Conservation (phyloP, 2,329 filamentous ascomycete species). For the Lecanicillium sp. region DNA sequence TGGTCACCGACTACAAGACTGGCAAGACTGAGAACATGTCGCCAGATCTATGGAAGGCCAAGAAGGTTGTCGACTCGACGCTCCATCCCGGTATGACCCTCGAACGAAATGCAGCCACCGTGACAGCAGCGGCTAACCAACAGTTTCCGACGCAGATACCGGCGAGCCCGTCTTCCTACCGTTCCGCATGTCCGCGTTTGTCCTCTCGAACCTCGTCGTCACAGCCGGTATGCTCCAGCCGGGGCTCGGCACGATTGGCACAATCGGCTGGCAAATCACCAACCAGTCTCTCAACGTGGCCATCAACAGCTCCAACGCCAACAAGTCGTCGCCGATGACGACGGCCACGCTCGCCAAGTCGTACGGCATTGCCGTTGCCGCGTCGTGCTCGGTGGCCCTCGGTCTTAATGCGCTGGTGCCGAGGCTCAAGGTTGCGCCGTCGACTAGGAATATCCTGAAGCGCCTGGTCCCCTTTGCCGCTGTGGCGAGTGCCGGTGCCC, state of each 20-base stretch:
- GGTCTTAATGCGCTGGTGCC: constrained; percentile 88
- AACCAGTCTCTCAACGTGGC: constrained; percentile 98
- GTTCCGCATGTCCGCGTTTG: constrained; percentile 96
- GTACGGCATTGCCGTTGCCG: constrained; percentile 84
- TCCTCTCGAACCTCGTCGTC: constrained; percentile 86
- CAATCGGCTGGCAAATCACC: constrained; percentile 85
- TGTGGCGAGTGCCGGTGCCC: constrained; percentile 79
- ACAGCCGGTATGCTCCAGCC: constrained; percentile 97
- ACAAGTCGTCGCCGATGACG: constrained; percentile 89
- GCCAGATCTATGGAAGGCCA: constrained; percentile 85
- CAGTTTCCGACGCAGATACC: constrained; percentile 55
- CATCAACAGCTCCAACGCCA: constrained; percentile 95
- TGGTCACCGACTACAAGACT: constrained; percentile 80
- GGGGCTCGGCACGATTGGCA: constrained; percentile 72
- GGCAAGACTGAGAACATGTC: constrained; percentile 76
- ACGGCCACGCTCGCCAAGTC: constrained; percentile 76
- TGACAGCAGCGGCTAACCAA: not conserved
- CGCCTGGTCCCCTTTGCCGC: constrained; percentile 95
- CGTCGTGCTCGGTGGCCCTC: constrained; percentile 87
- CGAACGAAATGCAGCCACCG: constrained; percentile 9
- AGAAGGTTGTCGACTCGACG: constrained; percentile 96
- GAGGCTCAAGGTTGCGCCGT: constrained; percentile 70
- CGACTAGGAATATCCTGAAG: constrained; percentile 66
- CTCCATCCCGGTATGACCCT: constrained; percentile 80
- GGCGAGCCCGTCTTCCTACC: constrained; percentile 87